Evolutionary conservation across 768 basidiomycete genomes (phyloP).

Genomic region (Podaxis sp.): DNA sequence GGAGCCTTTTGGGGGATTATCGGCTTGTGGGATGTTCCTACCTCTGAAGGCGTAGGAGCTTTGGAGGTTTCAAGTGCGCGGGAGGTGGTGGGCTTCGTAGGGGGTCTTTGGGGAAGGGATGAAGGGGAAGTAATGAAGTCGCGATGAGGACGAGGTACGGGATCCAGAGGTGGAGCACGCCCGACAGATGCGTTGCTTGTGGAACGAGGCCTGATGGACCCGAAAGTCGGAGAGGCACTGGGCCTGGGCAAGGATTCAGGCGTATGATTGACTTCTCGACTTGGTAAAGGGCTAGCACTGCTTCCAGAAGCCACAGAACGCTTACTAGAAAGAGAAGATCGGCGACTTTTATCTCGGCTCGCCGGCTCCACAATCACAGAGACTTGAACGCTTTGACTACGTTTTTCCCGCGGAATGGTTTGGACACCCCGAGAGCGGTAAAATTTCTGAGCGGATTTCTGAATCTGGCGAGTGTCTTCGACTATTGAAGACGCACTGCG

Average conservation of each 20-base stretch:
- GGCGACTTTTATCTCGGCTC: constrained; percentile 11
- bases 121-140: background rate
- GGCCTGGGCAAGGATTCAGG: background rate
- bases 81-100: background rate
- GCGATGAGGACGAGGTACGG: background rate
- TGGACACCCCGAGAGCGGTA: constrained; percentile 72
- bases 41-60: background rate
- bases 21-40: background rate
- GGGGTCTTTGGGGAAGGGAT: background rate
- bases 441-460: constrained; percentile 35
- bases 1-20: background rate
- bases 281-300: background rate
- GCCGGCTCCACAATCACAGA: constrained; percentile 20
- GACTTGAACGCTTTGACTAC: constrained; percentile 59
- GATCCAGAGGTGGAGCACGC: background rate
- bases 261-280: background rate
- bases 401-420: constrained; percentile 52
- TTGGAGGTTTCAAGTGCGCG: background rate
- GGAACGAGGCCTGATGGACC: background rate
- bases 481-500: constrained; percentile 26
- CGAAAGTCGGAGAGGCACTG: background rate
- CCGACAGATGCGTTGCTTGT: constrained; percentile 1
- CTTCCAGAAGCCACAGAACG: background rate
- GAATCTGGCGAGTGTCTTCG: constrained; percentile 28
- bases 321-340: constrained; percentile 15